A percentile compares a stretch with the other conserved stretches of the same genome.
These are phyloP conservation scores for Keithomyces neogunnii DNA, from an alignment of 2,329 filamentous ascomycete species.

Conservation along the genomic window DNA sequence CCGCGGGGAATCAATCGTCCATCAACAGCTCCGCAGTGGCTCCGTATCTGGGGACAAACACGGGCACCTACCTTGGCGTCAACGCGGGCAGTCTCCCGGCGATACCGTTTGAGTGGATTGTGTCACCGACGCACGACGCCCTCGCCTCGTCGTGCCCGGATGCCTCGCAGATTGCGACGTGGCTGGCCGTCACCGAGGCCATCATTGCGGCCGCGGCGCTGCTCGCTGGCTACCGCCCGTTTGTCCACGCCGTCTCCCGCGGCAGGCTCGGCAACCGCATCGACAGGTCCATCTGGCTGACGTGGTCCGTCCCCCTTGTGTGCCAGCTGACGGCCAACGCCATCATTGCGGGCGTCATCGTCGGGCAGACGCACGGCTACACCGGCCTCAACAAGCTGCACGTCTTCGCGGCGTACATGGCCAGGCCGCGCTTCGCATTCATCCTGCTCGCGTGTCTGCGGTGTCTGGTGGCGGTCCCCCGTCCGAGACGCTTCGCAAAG, in stretches of 20 bases:
- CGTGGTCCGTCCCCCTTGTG: constrained; percentile 11
- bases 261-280: constrained; percentile 10
- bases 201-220: constrained; percentile 9
- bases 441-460: constrained; percentile 12
- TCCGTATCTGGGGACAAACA: no score
- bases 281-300: constrained; percentile 7
- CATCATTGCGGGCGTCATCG: constrained; percentile 10
- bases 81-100: no score
- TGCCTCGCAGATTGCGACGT: no score
- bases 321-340: constrained; percentile 15
- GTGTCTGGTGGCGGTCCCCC: constrained; percentile 9
- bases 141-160: no score
- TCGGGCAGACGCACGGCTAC: constrained; percentile 10
- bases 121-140: no score
- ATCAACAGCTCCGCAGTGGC: no score
- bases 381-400: constrained; percentile 13
- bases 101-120: no score
- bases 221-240: constrained; percentile 12
- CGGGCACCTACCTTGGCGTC: no score
- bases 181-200: neutral
- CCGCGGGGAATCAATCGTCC: no score
- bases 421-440: constrained; percentile 13
- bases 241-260: constrained; percentile 11
- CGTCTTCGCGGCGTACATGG: constrained; percentile 14
- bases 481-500: constrained; percentile 11